Base-by-base conservation (phyloP, 2,329 filamentous ascomycete species). In the Monascus ruber region DNA sequence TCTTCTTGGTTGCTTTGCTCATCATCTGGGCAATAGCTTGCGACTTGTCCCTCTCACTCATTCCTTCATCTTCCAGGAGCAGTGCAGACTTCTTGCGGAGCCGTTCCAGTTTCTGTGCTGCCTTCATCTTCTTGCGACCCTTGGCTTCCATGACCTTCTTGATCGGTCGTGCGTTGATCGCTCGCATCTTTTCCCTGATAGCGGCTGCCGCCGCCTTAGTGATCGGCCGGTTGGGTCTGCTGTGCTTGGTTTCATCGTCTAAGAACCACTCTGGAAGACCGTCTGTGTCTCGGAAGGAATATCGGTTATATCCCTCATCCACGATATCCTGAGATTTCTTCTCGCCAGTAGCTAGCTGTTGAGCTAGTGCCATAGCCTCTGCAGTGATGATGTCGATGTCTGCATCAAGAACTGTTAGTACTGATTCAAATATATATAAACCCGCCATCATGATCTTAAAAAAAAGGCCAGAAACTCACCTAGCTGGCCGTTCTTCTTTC, bases 341-440 rank as follows among this genome's bases (percentile, higher is more conserved):
- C 58, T 89, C 75, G 34, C 89, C 89, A 0, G 83, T 86, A 3
- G 88, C 91, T 42, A 98, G 80, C 56, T 86, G 77, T 48, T 96
- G 91, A 1, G 91, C 93, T 10, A 98, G 74, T 0, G 89, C 93
- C 91, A 98, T 98, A 47, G 93, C 91, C 70, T 98, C 91, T 4
- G 87, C 91, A n/a, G 91, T 98, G 56, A 96, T 94, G 54, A 98
- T 96, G 60, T 96, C 87, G 64, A 98, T 94, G 58, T 95, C 88
- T 73, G 63, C 59, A 39, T 32, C 27, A 17, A 5, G 27, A 36
- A 40, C 47, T 58, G 17, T 17, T 17, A 17, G 17, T 17, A 17
- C 17, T 17, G 17, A 17, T 17, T 17, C 17, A 17, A 17, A 17
- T 3, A 17, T 3, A 17, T 17, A 17, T 17, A 17, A 17, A 17